A percentile compares a stretch with the other conserved stretches of the same genome.
These are phyloP conservation scores for Laburnicola sp. DNA, from an alignment of 2,329 filamentous ascomycete genomes.

Conservation along the genomic window DNA sequence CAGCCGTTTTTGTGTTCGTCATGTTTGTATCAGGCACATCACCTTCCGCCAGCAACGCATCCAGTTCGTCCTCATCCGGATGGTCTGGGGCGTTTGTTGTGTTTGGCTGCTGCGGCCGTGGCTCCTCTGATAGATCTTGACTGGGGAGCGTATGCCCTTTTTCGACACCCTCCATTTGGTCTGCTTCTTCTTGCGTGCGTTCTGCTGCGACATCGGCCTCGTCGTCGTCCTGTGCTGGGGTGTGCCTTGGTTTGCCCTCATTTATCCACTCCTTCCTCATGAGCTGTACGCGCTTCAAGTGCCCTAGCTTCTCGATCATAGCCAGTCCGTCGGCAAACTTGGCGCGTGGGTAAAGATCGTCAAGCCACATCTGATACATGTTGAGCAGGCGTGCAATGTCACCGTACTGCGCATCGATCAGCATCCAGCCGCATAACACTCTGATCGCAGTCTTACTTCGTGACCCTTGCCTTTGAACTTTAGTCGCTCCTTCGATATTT, in stretches of 20 bases:
- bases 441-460: constrained; percentile 61
- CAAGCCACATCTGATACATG: constrained; percentile 95
- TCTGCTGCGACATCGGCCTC: constrained; percentile 27
- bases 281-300: constrained; percentile 75
- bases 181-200: constrained; percentile 8
- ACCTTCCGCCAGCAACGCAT: constrained; percentile 58
- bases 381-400: constrained; percentile 81
- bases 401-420: constrained; percentile 64
- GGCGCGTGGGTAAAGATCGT: constrained; percentile 92
- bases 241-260: constrained; percentile 63
- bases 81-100: constrained; percentile 29
- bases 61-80: constrained; percentile 57
- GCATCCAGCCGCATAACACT: neutral
- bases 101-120: constrained; percentile 9
- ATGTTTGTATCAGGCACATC: constrained; percentile 8
- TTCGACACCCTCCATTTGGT: constrained; percentile 18
- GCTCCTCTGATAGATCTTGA: constrained; percentile 15
- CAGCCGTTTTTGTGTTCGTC: constrained; percentile 5
- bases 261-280: constrained; percentile 84
- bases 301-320: constrained; percentile 92
- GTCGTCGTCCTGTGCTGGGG: constrained; percentile 31
- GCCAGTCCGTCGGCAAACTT: constrained; percentile 86
- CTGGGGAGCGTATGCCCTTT: neutral
- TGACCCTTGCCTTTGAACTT: constrained; percentile 92
- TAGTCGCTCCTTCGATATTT: constrained; percentile 68